Evolutionary conservation across 495 filamentous ascomycete species (phyloP).

Genomic region (Aspergillus funiculosus): DNA sequence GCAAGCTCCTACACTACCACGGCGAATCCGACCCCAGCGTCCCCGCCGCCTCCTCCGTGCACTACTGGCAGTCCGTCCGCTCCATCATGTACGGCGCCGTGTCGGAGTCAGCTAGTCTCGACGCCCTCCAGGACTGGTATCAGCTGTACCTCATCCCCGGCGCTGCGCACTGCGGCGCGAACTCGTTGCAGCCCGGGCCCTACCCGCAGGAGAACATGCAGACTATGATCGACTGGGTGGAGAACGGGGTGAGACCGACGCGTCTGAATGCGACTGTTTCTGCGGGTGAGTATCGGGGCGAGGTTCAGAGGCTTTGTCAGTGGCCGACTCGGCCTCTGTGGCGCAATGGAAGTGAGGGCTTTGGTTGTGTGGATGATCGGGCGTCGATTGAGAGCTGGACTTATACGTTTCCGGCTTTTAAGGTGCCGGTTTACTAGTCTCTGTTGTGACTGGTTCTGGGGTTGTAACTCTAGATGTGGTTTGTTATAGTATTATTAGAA

Average conservation of each 20-base stretch:
- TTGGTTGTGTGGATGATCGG: not conserved
- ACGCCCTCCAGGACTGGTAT: slow-evolving; percentile 49
- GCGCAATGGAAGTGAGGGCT: not conserved
- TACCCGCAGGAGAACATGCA: slow-evolving; percentile 5
- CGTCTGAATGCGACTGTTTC: slow-evolving; percentile 4
- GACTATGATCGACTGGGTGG: slow-evolving; percentile 7
- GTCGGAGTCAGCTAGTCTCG: slow-evolving; percentile 26
- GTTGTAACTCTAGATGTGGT: no score
- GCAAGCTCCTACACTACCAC: slow-evolving; percentile 48
- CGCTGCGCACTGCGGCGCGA: slow-evolving; percentile 44
- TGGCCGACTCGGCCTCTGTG: slow-evolving; percentile 1
- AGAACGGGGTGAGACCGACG: not conserved
- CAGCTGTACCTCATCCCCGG: slow-evolving; percentile 47
- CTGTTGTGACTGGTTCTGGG: no score
- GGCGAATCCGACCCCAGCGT: slow-evolving; percentile 47
- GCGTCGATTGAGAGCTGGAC: not conserved
- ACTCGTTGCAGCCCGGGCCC: slow-evolving; percentile 32
- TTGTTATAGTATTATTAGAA: no score
- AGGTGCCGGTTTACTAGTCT: slow-evolving; percentile 6
- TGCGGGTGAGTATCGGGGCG: not conserved
- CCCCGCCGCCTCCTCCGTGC: slow-evolving; percentile 44
- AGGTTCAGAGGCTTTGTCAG: slow-evolving; percentile 7
- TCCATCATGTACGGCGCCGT: slow-evolving; percentile 42
- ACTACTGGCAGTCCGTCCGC: slow-evolving; percentile 48
- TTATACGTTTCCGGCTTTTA: slow-evolving; percentile 1